Evolutionary conservation across 495 filamentous ascomycete species (phyloP).

Genomic region (Hypoxylon cercidicola): DNA sequence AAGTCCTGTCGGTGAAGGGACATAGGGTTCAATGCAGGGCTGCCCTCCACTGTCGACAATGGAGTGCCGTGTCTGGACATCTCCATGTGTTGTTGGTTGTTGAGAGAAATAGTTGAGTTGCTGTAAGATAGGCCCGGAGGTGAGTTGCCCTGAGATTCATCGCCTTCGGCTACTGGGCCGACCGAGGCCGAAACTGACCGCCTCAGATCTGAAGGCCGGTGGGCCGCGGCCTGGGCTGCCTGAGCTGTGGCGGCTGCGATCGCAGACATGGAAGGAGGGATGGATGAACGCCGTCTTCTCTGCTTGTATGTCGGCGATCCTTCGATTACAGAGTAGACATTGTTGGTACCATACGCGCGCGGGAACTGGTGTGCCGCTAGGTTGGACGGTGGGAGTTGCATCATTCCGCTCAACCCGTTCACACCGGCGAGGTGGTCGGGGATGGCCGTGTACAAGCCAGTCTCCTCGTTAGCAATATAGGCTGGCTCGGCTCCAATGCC

Average conservation of each 20-base stretch:
- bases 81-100: constrained; percentile 73
- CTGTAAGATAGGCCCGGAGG: constrained; percentile 75
- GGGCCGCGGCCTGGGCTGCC: constrained; percentile 61
- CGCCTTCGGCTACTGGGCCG: constrained; percentile 80
- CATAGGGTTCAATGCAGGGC: constrained; percentile 75
- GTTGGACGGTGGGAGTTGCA: constrained; percentile 90
- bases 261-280: constrained; percentile 76
- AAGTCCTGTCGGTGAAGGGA: constrained; percentile 75
- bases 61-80: constrained; percentile 91
- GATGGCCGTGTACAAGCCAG: constrained; percentile 92
- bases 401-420: constrained; percentile 79
- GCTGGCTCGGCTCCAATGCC: constrained; percentile 85
- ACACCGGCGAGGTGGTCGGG: constrained; percentile 74
- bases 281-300: constrained; percentile 88
- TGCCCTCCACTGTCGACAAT: constrained; percentile 79
- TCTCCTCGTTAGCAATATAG: constrained; percentile 97
- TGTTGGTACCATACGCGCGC: constrained; percentile 76
- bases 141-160: constrained; percentile 75
- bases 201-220: constrained; percentile 84
- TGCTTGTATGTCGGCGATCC: constrained; percentile 99
- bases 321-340: constrained; percentile 94
- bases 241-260: constrained; percentile 70
- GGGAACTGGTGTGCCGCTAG: constrained; percentile 79
- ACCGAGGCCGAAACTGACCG: constrained; percentile 92
- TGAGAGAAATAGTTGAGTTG: constrained; percentile 65